These are phyloP conservation scores for Bolboschoenus planiculmis DNA, from an alignment of 176 grass and related monocot genomes.

Conservation along the genomic window DNA sequence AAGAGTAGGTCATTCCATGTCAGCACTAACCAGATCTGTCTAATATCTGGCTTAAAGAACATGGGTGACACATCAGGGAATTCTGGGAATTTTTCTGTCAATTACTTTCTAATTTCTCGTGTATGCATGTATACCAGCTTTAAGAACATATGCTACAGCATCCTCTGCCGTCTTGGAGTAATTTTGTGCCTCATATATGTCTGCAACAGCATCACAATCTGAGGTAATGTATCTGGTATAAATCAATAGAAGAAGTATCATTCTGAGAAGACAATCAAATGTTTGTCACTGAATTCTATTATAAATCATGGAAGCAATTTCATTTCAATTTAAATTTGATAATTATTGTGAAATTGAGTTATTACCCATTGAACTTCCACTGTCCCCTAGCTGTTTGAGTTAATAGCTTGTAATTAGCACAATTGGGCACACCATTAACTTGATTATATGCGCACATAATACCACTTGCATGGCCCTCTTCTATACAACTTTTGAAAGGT, in stretches of 20 bases:
- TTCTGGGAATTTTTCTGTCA: not conserved
- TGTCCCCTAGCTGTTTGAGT: slow-evolving; percentile 27
- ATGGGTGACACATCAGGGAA: not conserved
- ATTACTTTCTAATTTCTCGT: not conserved
- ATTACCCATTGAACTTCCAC: slow-evolving; percentile 59
- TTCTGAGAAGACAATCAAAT: slow-evolving; percentile 1
- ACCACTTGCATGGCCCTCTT: slow-evolving; percentile 43
- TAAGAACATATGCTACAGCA: slow-evolving; percentile 71
- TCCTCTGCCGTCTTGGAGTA: slow-evolving; percentile 72
- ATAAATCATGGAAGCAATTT: not conserved
- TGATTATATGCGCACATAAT: slow-evolving; percentile 70
- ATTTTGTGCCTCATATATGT: slow-evolving; percentile 68
- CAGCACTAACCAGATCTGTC: not conserved
- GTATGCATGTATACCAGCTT: slow-evolving; percentile 47
- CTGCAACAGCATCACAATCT: slow-evolving; percentile 73
- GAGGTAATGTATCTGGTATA: slow-evolving; percentile 70
- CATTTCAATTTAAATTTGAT: slow-evolving; percentile 11
- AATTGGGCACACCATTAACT: slow-evolving; percentile 60
- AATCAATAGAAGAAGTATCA: slow-evolving; percentile 2
- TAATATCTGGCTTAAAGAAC: not conserved
- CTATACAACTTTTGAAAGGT: slow-evolving; percentile 62
- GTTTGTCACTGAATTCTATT: not conserved
- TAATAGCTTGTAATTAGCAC: slow-evolving; percentile 44
- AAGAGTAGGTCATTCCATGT: not conserved
- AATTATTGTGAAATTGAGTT: not conserved